Base-by-base conservation (phyloP, 176 grass and related monocot genomes). In the Ananas comosus region DNA sequence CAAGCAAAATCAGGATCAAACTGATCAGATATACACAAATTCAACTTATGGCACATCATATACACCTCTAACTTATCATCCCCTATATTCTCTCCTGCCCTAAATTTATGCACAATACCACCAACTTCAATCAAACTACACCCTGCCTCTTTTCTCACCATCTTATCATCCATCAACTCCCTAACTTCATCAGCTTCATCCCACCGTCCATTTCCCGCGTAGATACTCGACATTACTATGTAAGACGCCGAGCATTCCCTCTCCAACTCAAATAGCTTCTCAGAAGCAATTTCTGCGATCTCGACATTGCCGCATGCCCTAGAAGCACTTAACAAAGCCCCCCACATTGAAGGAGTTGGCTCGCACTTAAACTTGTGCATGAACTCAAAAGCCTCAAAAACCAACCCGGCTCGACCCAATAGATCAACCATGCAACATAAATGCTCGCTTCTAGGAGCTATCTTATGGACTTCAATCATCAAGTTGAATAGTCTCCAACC, bases 381-480 rank as follows among this genome's bases (percentile, higher is more conserved):
- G 61, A 85, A 80, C 21, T 80, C 29, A 61, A 76, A 85, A 12
- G 83, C 83, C n/a, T 85, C 68, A 0, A 4, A 16, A 49, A 80
- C 67, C 72, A 72, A 71, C 14, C 83, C 83, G 21, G 83, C 78
- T 13, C 83, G 83, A 13, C 83, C 72, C 2, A 85, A 72, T 16
- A 85, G 66, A 72, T 85, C 83, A 10, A 80, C 83, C 72, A 85
- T 85, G 68, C 83, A 85, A 70, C 83, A 80, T 18, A 72, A 85
- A 52, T 85, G 83, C 64, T 85, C 83, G 24, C 76, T 71, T 52
- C 68, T 72, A 11, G 68, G 29, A 57, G 49, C 13, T 9, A 85
- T 69, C 12, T 53, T 68, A 52, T 85, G 80, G 7, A 51, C 63
- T 4, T 64, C n/a, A 2, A 70, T 25, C 83, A 85, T 85, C 27